Conservation (phyloP, 2,329 filamentous ascomycete species). For the Metarhizium sp. region DNA sequence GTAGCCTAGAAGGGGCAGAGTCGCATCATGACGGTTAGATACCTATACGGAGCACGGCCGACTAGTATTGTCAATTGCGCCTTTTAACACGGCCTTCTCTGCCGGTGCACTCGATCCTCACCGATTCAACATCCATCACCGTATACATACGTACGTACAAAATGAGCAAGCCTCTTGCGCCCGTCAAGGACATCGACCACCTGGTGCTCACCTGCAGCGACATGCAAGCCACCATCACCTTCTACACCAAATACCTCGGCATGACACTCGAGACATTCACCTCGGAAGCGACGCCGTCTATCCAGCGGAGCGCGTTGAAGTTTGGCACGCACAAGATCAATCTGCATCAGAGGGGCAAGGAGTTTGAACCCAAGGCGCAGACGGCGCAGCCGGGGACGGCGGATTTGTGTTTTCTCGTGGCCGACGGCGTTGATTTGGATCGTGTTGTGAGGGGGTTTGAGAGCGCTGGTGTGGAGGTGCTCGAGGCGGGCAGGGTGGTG, state of each 20-base stretch:
- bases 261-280: slow-evolving; percentile 46
- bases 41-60: too few relatives aligned
- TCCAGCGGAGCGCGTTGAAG: slow-evolving; percentile 37
- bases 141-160: not conserved
- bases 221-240: slow-evolving; percentile 38
- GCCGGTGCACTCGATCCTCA: too few relatives aligned
- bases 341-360: slow-evolving; percentile 45
- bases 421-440: slow-evolving; percentile 34
- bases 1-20: too few relatives aligned
- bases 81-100: too few relatives aligned
- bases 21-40: too few relatives aligned
- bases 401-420: slow-evolving; percentile 50
- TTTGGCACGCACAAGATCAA: slow-evolving; percentile 55
- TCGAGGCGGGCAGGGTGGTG: slow-evolving; percentile 42
- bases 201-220: slow-evolving; percentile 49
- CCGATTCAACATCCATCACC: not conserved
- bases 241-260: slow-evolving; percentile 46
- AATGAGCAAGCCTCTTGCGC: slow-evolving; percentile 19
- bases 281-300: slow-evolving; percentile 25
- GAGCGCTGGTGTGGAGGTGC: slow-evolving; percentile 34
- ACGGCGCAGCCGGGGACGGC: slow-evolving; percentile 45
- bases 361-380: slow-evolving; percentile 50
- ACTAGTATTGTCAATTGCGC: too few relatives aligned
- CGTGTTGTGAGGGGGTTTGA: slow-evolving; percentile 32
- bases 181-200: slow-evolving; percentile 44